phyloP scores from a whole-genome alignment of 352 stramenopile species.

The Phytophthora cryptogea region DNA sequence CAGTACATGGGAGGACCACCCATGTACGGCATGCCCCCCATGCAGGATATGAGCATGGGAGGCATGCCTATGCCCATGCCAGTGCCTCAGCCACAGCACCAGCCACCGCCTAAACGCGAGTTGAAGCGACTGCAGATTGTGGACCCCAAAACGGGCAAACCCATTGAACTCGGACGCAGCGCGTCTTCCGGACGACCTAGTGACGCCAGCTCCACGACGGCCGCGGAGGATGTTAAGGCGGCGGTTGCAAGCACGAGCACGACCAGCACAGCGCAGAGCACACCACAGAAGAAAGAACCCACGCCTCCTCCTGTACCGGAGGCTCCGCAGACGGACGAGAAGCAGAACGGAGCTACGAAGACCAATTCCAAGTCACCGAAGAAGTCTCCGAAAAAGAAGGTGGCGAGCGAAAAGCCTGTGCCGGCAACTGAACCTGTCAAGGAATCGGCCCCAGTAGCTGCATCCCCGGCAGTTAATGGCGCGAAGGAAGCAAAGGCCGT shows the following conservation, averaged over 20 bases:
- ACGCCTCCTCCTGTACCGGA: conserved; percentile 8
- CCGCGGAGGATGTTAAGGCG: conserved; percentile 24
- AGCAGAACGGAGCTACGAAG: conserved; percentile 31
- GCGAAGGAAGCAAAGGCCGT: conserved; percentile 7
- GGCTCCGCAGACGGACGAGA: conserved; percentile 14
- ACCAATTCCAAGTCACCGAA: conserved; percentile 23
- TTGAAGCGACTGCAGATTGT: conserved; percentile 53
- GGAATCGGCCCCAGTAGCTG: conserved; percentile 7
- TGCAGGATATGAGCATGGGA: conserved; percentile 51
- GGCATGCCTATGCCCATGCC: conserved; percentile 44
- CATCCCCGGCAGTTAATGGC: conserved; percentile 8
- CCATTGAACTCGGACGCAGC: conserved; percentile 37
- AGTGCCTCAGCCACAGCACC: conserved; percentile 35
- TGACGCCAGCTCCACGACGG: conserved; percentile 19
- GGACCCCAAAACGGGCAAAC: conserved; percentile 55
- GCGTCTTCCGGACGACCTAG: conserved; percentile 18
- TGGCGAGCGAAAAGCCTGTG: conserved; percentile 12
- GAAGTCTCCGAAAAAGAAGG: conserved; percentile 27
- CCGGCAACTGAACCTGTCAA: conserved; percentile 3
- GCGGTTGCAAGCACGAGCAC: conserved; percentile 23
- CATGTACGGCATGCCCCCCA: conserved; percentile 49
- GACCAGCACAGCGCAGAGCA: conserved; percentile 29
- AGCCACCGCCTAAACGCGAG: conserved; percentile 52
- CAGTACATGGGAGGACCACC: conserved; percentile 46
- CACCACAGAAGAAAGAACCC: conserved; percentile 38